These are phyloP conservation scores for Phytophthora macrochlamydospora DNA, from an alignment of 352 stramenopile genomes.

Conservation along the genomic window DNA sequence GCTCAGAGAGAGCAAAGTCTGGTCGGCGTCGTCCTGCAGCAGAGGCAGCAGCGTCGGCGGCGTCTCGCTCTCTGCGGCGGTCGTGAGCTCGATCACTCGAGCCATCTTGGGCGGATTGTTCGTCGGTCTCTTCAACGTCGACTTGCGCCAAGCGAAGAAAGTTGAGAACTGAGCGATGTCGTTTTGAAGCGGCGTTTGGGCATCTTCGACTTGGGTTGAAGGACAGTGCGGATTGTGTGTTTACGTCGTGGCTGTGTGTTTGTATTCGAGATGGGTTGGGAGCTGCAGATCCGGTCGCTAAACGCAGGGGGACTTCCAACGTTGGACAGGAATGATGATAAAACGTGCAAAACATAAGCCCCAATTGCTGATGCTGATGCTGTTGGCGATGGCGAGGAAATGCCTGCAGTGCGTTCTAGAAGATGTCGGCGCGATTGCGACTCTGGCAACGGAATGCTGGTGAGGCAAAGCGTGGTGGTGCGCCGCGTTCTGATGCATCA, in stretches of 20 bases:
- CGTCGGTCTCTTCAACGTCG: slow-evolving; percentile 11
- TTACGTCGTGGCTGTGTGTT: background rate
- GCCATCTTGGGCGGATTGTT: slow-evolving; percentile 23
- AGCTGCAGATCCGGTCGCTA: background rate
- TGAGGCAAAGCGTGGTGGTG: no score
- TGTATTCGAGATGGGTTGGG: background rate
- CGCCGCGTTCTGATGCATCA: slow-evolving; percentile 9
- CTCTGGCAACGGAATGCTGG: no score
- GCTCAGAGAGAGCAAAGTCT: slow-evolving; percentile 12
- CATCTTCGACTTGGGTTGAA: slow-evolving; percentile 9
- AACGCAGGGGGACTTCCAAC: background rate
- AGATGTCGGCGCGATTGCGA: no score
- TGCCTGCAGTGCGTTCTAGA: no score
- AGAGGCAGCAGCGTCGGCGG: slow-evolving; percentile 28
- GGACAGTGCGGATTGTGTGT: background rate
- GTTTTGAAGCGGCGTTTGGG: slow-evolving; percentile 15
- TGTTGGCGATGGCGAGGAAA: no score
- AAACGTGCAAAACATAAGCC: background rate
- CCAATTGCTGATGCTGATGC: background rate
- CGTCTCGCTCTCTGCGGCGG: slow-evolving; percentile 13
- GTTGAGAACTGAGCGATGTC: slow-evolving; percentile 40
- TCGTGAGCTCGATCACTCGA: slow-evolving; percentile 35
- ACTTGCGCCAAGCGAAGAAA: slow-evolving; percentile 26
- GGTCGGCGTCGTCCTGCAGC: slow-evolving; percentile 27
- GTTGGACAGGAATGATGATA: slow-evolving; percentile 15